These are phyloP conservation scores for Elsinoe necatrix DNA, from an alignment of 2,329 filamentous ascomycete species.

Conservation along the genomic window DNA sequence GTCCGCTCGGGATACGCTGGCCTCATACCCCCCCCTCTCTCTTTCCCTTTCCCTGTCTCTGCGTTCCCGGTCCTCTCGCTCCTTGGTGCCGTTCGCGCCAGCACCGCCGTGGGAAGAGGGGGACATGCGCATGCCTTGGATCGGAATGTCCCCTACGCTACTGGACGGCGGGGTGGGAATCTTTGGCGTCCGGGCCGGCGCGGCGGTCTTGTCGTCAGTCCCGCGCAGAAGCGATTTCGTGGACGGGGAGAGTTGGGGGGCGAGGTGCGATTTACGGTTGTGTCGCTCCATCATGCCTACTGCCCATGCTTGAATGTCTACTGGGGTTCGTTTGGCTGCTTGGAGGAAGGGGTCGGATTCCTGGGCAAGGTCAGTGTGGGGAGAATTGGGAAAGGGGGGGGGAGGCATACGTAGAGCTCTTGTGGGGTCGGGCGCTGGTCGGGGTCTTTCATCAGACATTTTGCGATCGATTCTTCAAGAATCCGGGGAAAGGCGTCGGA, in stretches of 20 bases:
- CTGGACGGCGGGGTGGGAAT: slow-evolving; percentile 23
- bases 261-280: slow-evolving; percentile 90
- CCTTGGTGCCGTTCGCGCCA: slow-evolving; percentile 23
- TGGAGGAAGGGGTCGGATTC: slow-evolving; percentile 91
- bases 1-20: slow-evolving; percentile 37
- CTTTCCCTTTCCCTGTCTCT: not conserved
- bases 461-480: slow-evolving; percentile 92
- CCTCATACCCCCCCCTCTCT: slow-evolving; percentile 20
- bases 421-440: slow-evolving; percentile 84
- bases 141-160: slow-evolving; percentile 24
- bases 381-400: slow-evolving; percentile 17
- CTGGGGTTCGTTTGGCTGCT: slow-evolving; percentile 91
- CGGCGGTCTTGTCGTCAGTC: slow-evolving; percentile 23
- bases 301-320: slow-evolving; percentile 89
- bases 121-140: slow-evolving; percentile 21
- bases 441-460: slow-evolving; percentile 84
- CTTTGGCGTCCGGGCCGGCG: slow-evolving; percentile 16
- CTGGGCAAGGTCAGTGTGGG: slow-evolving; percentile 38
- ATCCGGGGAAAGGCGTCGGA: slow-evolving; percentile 95
- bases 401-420: slow-evolving; percentile 70
- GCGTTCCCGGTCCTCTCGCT: slow-evolving; percentile 22
- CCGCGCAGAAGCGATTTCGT: slow-evolving; percentile 65
- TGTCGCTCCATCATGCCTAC: slow-evolving; percentile 88
- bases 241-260: slow-evolving; percentile 67
- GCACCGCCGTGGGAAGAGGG: slow-evolving; percentile 14